Percentiles rank a stretch among this genome's conserved stretches.
phyloP scores from a whole-genome alignment of 768 basidiomycete genomes.

The Rhizopogon rudus region DNA sequence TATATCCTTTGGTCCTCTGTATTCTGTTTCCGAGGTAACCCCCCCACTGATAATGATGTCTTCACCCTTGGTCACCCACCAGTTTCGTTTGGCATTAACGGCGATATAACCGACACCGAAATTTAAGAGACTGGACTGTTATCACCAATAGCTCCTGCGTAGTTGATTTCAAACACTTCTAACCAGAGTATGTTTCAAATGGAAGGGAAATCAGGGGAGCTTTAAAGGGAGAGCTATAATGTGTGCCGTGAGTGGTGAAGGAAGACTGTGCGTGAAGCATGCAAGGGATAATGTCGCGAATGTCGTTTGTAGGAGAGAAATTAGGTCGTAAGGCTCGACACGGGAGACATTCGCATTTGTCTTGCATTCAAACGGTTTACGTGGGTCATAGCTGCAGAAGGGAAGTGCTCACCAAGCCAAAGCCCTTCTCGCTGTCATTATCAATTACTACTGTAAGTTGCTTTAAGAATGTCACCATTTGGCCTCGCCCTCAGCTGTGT shows the following conservation, averaged over 20 bases:
- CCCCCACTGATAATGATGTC: constrained; percentile 70
- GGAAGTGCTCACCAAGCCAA: constrained; percentile 59
- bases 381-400: not conserved
- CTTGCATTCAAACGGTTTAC: constrained; percentile 29
- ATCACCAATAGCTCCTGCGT: constrained; percentile 64
- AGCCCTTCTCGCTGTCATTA: too few species aligned
- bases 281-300: constrained; percentile 67
- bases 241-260: constrained; percentile 62
- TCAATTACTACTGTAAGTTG: too few species aligned
- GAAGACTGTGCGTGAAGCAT: constrained; percentile 73
- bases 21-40: constrained; percentile 48
- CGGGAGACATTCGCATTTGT: constrained; percentile 59
- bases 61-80: constrained; percentile 88
- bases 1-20: constrained; percentile 62
- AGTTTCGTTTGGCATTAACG: constrained; percentile 60
- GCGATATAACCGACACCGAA: constrained; percentile 51
- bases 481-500: too few species aligned
- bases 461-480: too few species aligned
- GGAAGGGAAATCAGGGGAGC: constrained; percentile 70
- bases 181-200: constrained; percentile 80
- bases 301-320: constrained; percentile 72
- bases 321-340: constrained; percentile 65
- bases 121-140: constrained; percentile 40
- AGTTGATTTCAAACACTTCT: constrained; percentile 76
- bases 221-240: constrained; percentile 46